phyloP scores from a whole-genome alignment of 2,329 filamentous ascomycete species.

The Colletotrichum aenigma region DNA sequence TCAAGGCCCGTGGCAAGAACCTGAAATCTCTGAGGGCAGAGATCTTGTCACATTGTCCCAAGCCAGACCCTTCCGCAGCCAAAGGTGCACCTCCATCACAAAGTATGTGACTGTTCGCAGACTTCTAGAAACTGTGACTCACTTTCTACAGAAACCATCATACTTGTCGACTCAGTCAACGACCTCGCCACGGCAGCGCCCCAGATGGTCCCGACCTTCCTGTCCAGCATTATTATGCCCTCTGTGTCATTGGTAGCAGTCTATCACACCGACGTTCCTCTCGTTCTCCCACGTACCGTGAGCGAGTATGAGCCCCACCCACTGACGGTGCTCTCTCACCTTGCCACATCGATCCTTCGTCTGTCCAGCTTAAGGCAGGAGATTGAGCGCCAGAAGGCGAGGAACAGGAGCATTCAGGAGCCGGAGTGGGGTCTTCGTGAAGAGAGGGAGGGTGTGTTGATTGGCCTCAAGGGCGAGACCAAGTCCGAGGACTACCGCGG shows the following conservation, averaged over 20 bases:
- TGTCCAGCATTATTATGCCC: conserved; percentile 71
- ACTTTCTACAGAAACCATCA: conserved; percentile 62
- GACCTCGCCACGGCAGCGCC: conserved; percentile 60
- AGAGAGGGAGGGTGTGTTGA: conserved; percentile 77
- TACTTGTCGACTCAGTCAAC: conserved; percentile 83
- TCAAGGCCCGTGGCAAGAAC: conserved; percentile 66
- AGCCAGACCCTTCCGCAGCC: conserved; percentile 37
- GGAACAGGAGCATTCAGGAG: conserved; percentile 74
- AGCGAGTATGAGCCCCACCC: conserved; percentile 70
- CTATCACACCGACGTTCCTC: conserved; percentile 83
- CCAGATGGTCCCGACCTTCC: conserved; percentile 68
- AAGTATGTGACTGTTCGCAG: conserved; percentile 41
- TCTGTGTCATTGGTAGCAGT: conserved; percentile 74
- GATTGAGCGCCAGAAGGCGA: conserved; percentile 74
- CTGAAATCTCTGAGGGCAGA: conserved; percentile 63
- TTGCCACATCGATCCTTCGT: conserved; percentile 86
- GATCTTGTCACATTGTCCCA: conserved; percentile 56
- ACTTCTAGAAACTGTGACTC: conserved; percentile 2
- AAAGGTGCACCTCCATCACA: conserved; percentile 38
- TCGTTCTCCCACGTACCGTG: conserved; percentile 45
- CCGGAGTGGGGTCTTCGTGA: conserved; percentile 82
- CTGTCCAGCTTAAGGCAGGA: conserved; percentile 77
- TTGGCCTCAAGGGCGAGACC: conserved; percentile 64
- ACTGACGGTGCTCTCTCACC: conserved; percentile 75
- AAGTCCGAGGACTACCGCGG: conserved; percentile 38